Base-by-base conservation (phyloP, 2,329 filamentous ascomycete species). In the Sporothrix phasma region DNA sequence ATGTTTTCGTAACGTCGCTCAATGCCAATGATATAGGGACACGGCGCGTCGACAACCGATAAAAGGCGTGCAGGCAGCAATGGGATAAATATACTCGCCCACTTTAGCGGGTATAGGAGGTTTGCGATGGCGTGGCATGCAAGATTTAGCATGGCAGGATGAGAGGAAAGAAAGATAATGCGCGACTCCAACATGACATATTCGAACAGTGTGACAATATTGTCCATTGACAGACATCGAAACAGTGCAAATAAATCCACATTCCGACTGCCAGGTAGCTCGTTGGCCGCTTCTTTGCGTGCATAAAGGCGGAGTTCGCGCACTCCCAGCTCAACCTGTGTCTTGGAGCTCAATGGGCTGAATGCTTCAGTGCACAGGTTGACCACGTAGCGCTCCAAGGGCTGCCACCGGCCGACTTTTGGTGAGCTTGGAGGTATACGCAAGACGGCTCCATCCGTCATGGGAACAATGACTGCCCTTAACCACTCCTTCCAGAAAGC, bases 401-500 rank as follows among this genome's bases (percentile, higher is more conserved):
- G 94, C 74, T 97, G 93, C 94, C 94, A 99, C 72, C 92, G 86
- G 51, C 94, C 94, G 68, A 96, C 86, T 71, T 87, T 90, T 13
- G 94, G 92, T 5, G 93, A 97, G 75, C 88, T 96, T 10, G 90
- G 81, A 6, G 94, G 91, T 7, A 99, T 86, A 64, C 92, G 84
- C 69, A 94, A 77, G 34, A 99, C 81, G 15, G 82, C 86, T 22
- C 93, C 91, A 72, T 96, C 92, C 1, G 87, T 92, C 94, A 97
- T 99, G 31, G 94, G 94, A 24, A 96, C 90, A n/a, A 94, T 81
- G 10, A 97, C 84, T 6, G 93, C 92, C 75, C 91, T 88, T 56
- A 99, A 82, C 94, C 94, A 99, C 74, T 99, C 94, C 75, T 97
- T 97, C 92, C 93, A 99, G 76, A 99, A 97, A 37, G 86, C 85